Evolutionary conservation across 352 stramenopile genomes (phyloP).

Genomic region (Pythium phragmiticola): DNA sequence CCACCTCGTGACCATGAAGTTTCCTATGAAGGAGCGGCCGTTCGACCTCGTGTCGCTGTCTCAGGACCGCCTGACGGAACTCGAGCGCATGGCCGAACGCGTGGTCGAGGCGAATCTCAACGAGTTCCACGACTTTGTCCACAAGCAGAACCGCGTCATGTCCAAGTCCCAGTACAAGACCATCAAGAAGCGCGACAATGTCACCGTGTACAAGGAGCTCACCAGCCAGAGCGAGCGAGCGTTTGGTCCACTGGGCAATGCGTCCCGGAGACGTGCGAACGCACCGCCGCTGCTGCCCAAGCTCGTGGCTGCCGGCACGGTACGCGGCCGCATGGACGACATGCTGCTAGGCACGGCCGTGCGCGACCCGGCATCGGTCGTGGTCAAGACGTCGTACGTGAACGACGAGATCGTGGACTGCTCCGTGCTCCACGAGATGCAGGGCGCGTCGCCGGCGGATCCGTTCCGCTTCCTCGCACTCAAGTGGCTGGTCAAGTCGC

Average conservation of each 20-base stretch:
- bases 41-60: slow-evolving; percentile 35
- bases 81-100: slow-evolving; percentile 28
- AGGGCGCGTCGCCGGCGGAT: slow-evolving; percentile 28
- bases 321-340: slow-evolving; percentile 24
- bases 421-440: slow-evolving; percentile 44
- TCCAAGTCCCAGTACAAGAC: slow-evolving; percentile 44
- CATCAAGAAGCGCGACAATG: slow-evolving; percentile 46
- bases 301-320: slow-evolving; percentile 23
- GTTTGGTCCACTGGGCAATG: slow-evolving; percentile 7
- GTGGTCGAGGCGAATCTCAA: slow-evolving; percentile 36
- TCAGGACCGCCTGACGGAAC: slow-evolving; percentile 30
- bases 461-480: slow-evolving; percentile 25
- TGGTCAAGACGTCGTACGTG: slow-evolving; percentile 50
- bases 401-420: slow-evolving; percentile 48
- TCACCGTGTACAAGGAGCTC: slow-evolving; percentile 47
- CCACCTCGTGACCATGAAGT: slow-evolving; percentile 14
- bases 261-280: slow-evolving; percentile 7
- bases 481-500: slow-evolving; percentile 28
- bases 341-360: slow-evolving; percentile 42
- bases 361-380: slow-evolving; percentile 44
- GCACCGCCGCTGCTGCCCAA: slow-evolving; percentile 11
- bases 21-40: slow-evolving; percentile 18
- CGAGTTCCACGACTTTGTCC: slow-evolving; percentile 29
- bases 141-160: slow-evolving; percentile 32
- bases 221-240: slow-evolving; percentile 18